Percentiles rank a stretch among this genome's conserved stretches.
These are phyloP conservation scores for Fusarium sp. DNA, from an alignment of 2,329 filamentous ascomycete genomes.

Conservation along the genomic window DNA sequence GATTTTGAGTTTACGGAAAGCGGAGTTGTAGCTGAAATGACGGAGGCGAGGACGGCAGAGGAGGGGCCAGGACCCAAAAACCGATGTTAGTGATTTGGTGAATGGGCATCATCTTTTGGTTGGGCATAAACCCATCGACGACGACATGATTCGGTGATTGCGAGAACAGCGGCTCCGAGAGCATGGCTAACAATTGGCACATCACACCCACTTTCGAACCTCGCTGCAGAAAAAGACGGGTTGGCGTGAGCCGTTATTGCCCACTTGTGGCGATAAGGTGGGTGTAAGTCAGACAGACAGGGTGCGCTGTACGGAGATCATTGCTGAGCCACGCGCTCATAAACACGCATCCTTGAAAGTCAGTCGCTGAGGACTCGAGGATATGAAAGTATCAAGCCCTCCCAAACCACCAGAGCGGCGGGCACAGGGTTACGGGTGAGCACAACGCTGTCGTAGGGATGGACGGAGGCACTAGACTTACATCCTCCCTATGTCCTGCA, in stretches of 20 bases:
- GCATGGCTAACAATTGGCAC: conserved; percentile 22
- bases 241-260: conserved; percentile 37
- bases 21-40: conserved; percentile 43
- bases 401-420: conserved; percentile 17
- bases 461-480: background rate
- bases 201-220: conserved; percentile 39
- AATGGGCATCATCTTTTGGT: conserved; percentile 29
- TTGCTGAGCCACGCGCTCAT: conserved; percentile 41
- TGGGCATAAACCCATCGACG: conserved; percentile 21
- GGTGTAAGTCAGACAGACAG: conserved; percentile 38
- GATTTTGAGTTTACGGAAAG: conserved; percentile 40
- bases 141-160: conserved; percentile 32
- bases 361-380: conserved; percentile 13
- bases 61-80: conserved; percentile 13
- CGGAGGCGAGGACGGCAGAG: conserved; percentile 25
- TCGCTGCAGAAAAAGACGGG: conserved; percentile 36
- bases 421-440: background rate
- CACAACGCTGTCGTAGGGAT: background rate
- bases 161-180: conserved; percentile 8
- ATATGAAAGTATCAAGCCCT: conserved; percentile 40
- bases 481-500: background rate
- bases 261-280: conserved; percentile 39
- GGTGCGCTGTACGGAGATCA: conserved; percentile 36
- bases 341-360: conserved; percentile 29
- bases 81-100: conserved; percentile 26